Evolutionary conservation across 1,284 basidiomycete species (phyloP), one percentile per base, ranked within the genome.

Genomic region (Macrocystidia cucumis): DNA sequence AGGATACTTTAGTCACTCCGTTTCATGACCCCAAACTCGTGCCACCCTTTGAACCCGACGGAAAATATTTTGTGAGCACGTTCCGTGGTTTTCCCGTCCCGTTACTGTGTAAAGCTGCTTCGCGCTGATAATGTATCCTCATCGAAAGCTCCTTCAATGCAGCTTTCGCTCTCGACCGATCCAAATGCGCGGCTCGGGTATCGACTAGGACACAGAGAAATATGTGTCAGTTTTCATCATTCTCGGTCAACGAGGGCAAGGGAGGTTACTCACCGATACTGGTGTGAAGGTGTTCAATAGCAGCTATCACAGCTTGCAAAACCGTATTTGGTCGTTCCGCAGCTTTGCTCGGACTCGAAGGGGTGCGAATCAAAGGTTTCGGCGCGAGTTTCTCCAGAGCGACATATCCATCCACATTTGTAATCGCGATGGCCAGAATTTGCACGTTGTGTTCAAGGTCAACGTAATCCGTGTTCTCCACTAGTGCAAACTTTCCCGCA

Each of bases 151-250:
- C 70, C 47, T 84, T 78, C 34, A 85, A 54, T 1, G 67, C 65
- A 2, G 72, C 76, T 47, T 85, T 86, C 1, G 74, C 67, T 34
- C 73, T 66, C 3, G 83, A 83, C 27, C 83, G 73, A 41, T 84
- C 83, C 22, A 86, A 63, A 51, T 81, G 74, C 5, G 76, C 73
- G 13, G 78, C 81, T 31, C 78, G 74, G 2, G 74, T 78, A 51
- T 86, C 83, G 26, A 71, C 82, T 85, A 35, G 19, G 35, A 19
- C 13, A 27, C 9, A 29, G 12, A 38, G 29, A 17, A 29, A 16
- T 13, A 22, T 23, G 32, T 33, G 23, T n/a, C n/a, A 40, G 26
- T 28, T 20, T 18, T 32, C 23, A 21, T 19, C 14, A 31, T 5
- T 16, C n/a, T 5, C 16, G 19, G 3, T 24, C 12, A 27, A 22